Evolutionary conservation across 495 filamentous ascomycete species (phyloP).

Genomic region (Penicillium subrubescens): DNA sequence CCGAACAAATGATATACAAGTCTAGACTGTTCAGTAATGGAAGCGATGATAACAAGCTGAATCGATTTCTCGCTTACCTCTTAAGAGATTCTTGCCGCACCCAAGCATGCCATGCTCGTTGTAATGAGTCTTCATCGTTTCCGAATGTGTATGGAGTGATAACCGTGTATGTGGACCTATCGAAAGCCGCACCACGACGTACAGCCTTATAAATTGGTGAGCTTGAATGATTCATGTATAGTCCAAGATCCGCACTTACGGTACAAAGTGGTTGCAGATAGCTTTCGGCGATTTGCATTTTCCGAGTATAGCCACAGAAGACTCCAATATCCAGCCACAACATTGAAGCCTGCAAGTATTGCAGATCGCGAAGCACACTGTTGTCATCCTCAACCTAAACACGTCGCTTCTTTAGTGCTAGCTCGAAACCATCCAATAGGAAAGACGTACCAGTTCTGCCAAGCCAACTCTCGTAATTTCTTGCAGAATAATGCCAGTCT

Average conservation of each 20-base stretch:
- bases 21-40: slow-evolving; percentile 16
- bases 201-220: slow-evolving; percentile 18
- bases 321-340: slow-evolving; percentile 59
- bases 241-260: slow-evolving; percentile 22
- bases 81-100: slow-evolving; percentile 50
- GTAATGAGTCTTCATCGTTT: slow-evolving; percentile 40
- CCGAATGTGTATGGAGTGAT: slow-evolving; percentile 42
- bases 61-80: slow-evolving; percentile 12
- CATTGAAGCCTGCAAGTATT: slow-evolving; percentile 56
- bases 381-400: slow-evolving; percentile 57
- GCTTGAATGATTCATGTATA: neutral
- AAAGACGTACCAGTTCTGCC: slow-evolving; percentile 37
- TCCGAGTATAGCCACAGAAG: slow-evolving; percentile 62
- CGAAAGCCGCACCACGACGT: slow-evolving; percentile 33
- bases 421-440: neutral
- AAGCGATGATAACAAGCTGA: neutral
- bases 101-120: slow-evolving; percentile 58
- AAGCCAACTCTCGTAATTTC: slow-evolving; percentile 52
- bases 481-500: slow-evolving; percentile 61
- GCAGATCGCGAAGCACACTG: slow-evolving; percentile 51
- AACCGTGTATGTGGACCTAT: slow-evolving; percentile 45
- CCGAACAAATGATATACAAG: slow-evolving; percentile 58
- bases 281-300: slow-evolving; percentile 66
- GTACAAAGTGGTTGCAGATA: slow-evolving; percentile 51
- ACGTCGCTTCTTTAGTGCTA: neutral